Percentiles rank a stretch among this genome's conserved stretches.
Conservation (phyloP, 139 green algal species). For the Nannochloris sp. region DNA sequence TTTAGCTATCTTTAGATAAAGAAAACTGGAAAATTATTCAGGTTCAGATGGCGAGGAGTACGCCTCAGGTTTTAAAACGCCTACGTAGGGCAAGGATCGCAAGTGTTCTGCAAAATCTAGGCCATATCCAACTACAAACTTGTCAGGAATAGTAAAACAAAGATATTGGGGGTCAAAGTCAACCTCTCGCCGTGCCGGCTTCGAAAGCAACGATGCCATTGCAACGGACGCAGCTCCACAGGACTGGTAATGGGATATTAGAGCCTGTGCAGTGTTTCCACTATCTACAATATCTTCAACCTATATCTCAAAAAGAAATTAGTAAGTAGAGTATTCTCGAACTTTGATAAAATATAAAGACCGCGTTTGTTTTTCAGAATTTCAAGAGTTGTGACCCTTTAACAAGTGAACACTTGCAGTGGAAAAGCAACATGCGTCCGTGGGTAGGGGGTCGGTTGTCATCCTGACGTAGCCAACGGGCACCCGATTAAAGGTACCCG, state of each 20-base stretch:
- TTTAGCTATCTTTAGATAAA: too few relatives aligned
- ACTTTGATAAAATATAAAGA: too few relatives aligned
- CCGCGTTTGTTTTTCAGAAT: background rate
- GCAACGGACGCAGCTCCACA: slow-evolving; percentile 36
- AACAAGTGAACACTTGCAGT: slow-evolving; percentile 24
- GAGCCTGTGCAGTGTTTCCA: slow-evolving; percentile 37
- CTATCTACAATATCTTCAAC: slow-evolving; percentile 93
- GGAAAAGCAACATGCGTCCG: slow-evolving; percentile 11
- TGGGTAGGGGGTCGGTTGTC: slow-evolving; percentile 35
- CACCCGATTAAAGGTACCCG: background rate
- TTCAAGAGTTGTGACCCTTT: background rate
- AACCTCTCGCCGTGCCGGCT: slow-evolving; percentile 50
- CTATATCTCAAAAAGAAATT: slow-evolving; percentile 10
- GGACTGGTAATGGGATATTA: slow-evolving; percentile 24
- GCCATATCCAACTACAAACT: slow-evolving; percentile 92
- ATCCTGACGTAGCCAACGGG: background rate
- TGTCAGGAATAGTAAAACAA: slow-evolving; percentile 52
- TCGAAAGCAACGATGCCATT: slow-evolving; percentile 64
- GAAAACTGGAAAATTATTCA: too few relatives aligned
- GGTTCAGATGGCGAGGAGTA: too few relatives aligned
- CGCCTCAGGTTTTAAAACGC: slow-evolving; percentile 57
- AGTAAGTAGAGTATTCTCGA: too few relatives aligned
- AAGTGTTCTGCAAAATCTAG: slow-evolving; percentile 84
- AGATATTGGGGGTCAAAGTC: slow-evolving; percentile 47
- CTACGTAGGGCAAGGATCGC: slow-evolving; percentile 68